These are phyloP conservation scores for Byssoonygena ceratinophila DNA, from an alignment of 2,329 filamentous ascomycete species.

Conservation along the genomic window DNA sequence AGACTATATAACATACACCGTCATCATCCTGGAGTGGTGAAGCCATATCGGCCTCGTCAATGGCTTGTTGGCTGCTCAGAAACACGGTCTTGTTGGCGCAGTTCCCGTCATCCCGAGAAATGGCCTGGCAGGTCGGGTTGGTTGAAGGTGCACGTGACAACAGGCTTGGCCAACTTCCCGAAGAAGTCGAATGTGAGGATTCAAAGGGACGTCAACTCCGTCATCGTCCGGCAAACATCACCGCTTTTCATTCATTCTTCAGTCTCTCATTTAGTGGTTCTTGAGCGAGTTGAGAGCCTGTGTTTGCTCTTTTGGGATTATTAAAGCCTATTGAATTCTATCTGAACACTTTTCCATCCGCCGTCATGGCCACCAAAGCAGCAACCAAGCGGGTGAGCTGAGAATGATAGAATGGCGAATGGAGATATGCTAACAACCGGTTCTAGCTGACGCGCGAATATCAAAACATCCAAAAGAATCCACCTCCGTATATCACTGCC, in stretches of 20 bases:
- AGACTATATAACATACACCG: constrained; percentile 27
- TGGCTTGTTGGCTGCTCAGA: constrained; percentile 17
- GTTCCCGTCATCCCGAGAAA: background rate
- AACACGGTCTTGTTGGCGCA: background rate
- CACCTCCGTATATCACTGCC: constrained; percentile 77
- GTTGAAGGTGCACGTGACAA: background rate
- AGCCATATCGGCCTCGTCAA: constrained; percentile 36
- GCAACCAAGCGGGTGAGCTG: constrained; percentile 57
- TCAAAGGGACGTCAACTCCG: background rate
- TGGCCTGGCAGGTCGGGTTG: background rate
- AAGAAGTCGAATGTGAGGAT: background rate
- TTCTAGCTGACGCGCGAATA: constrained; percentile 53
- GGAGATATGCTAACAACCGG: constrained; percentile 7
- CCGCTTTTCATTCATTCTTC: background rate
- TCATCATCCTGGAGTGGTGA: constrained; percentile 34
- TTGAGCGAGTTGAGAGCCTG: background rate
- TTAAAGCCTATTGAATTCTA: no score
- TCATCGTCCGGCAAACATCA: background rate
- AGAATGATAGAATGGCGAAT: constrained; percentile 12
- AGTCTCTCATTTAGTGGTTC: background rate
- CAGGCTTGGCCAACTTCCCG: background rate
- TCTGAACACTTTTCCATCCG: background rate
- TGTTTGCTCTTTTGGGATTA: background rate
- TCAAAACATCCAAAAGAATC: constrained; percentile 57
- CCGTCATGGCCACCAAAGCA: constrained; percentile 57